Evolutionary conservation across 2,329 filamentous ascomycete genomes (phyloP).

Genomic region (Harringtonia aguacate): DNA sequence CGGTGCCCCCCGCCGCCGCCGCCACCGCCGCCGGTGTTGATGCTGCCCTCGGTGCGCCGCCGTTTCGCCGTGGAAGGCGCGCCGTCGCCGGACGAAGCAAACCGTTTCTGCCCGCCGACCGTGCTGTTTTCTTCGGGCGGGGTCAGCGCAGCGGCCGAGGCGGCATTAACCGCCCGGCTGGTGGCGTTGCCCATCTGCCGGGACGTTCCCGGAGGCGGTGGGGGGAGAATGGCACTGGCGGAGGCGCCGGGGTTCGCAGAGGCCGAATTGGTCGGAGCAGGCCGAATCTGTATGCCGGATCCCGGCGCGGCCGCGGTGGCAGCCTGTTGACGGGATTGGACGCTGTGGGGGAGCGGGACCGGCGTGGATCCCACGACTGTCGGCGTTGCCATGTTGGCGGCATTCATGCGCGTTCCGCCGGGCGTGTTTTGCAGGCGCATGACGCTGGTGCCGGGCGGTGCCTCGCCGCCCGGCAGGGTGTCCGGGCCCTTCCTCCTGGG

Average conservation of each 20-base stretch:
- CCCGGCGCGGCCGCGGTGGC: background rate
- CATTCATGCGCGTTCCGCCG: background rate
- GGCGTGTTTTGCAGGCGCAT: constrained; percentile 29
- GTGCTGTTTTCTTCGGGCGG: constrained; percentile 39
- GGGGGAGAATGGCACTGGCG: constrained; percentile 2
- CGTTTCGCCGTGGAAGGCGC: constrained; percentile 19
- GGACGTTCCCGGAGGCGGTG: background rate
- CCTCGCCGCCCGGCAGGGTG: constrained; percentile 26
- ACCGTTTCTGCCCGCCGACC: constrained; percentile 20
- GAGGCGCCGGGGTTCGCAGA: background rate
- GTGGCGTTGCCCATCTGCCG: constrained; percentile 1
- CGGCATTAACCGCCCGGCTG: background rate
- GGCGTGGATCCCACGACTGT: constrained; percentile 14
- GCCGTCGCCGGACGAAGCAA: constrained; percentile 13
- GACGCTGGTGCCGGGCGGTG: constrained; percentile 36
- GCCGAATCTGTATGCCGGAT: background rate
- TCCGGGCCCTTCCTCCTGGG: constrained; percentile 39
- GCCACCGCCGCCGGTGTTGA: constrained; percentile 7
- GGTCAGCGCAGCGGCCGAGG: constrained; percentile 30
- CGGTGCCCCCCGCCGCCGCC: background rate
- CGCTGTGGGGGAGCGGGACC: constrained; percentile 8
- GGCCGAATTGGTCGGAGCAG: background rate
- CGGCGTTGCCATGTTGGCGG: constrained; percentile 6
- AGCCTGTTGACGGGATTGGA: constrained; percentile 5
- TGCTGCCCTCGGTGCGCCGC: constrained; percentile 20